Conservation (phyloP, 768 basidiomycete species). For the Trametes cinnabarina region DNA sequence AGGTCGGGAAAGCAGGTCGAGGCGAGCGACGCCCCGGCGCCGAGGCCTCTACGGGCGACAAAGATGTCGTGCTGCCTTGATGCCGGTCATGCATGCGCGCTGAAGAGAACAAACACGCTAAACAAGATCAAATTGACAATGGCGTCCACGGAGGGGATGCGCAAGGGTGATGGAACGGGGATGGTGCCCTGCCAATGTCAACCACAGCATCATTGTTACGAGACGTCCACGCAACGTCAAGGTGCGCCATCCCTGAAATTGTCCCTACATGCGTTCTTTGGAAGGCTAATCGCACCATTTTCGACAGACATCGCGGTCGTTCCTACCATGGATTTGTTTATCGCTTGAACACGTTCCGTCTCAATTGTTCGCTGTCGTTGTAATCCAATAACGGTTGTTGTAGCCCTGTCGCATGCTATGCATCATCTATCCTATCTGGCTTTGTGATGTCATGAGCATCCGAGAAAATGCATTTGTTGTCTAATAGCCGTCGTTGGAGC, state of each 20-base stretch:
- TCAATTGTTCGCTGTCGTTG: conserved; percentile 13
- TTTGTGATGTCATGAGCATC: no score
- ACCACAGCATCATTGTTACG: conserved; percentile 10
- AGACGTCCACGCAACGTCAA: conserved; percentile 13
- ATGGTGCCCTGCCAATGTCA: neutral
- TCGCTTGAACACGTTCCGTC: conserved; percentile 3
- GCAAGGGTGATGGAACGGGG: neutral
- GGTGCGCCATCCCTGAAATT: neutral
- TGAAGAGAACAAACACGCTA: neutral
- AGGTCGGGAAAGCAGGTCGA: neutral
- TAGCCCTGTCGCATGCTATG: neutral
- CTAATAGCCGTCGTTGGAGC: no score
- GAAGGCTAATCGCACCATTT: neutral
- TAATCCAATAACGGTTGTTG: conserved; percentile 5
- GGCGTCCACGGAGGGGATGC: neutral
- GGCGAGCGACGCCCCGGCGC: neutral
- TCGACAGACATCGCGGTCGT: neutral
- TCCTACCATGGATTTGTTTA: conserved; percentile 14
- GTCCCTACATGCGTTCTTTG: neutral
- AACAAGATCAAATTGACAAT: neutral
- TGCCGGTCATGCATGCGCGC: neutral
- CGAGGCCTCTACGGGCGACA: neutral
- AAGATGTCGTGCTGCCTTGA: neutral
- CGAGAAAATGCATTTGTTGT: no score
- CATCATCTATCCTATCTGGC: no score